Evolutionary conservation across 306 rosid species (phyloP).

Genomic region (Ceratonia siliqua): DNA sequence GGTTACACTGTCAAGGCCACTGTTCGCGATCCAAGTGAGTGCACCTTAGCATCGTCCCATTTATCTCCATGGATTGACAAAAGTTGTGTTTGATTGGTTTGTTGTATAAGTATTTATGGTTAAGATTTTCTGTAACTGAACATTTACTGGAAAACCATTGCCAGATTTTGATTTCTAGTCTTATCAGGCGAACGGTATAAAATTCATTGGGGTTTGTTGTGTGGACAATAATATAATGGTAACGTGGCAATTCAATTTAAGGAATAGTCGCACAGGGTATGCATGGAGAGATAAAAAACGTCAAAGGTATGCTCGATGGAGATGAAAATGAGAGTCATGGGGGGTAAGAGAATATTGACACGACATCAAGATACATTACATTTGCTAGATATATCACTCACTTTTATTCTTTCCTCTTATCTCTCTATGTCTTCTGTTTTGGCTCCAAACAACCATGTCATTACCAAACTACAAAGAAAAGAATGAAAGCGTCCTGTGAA

Average conservation of each 20-base stretch:
- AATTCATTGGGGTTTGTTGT: too few relatives aligned
- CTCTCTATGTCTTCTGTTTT: background rate
- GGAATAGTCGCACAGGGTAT: background rate
- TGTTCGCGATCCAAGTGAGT: slow-evolving; percentile 52
- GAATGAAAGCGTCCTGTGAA: background rate
- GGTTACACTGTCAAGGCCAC: slow-evolving; percentile 56
- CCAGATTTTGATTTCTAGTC: background rate
- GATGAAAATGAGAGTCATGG: background rate
- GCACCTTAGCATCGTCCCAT: background rate
- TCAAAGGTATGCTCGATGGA: background rate
- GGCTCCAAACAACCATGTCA: background rate
- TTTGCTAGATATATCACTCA: background rate
- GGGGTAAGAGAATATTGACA: background rate
- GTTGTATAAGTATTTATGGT: background rate
- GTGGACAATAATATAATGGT: too few relatives aligned
- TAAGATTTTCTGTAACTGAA: background rate
- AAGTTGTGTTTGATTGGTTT: background rate
- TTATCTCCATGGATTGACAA: background rate
- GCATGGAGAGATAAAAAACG: too few relatives aligned
- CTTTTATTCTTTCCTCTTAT: background rate
- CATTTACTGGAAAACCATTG: background rate
- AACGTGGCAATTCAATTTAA: background rate
- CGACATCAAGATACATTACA: background rate
- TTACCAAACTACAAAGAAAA: background rate
- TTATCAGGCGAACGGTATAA: background rate